Base-by-base conservation (phyloP, 1,139 yeast species). In the Zygosaccharomyces sapae region DNA sequence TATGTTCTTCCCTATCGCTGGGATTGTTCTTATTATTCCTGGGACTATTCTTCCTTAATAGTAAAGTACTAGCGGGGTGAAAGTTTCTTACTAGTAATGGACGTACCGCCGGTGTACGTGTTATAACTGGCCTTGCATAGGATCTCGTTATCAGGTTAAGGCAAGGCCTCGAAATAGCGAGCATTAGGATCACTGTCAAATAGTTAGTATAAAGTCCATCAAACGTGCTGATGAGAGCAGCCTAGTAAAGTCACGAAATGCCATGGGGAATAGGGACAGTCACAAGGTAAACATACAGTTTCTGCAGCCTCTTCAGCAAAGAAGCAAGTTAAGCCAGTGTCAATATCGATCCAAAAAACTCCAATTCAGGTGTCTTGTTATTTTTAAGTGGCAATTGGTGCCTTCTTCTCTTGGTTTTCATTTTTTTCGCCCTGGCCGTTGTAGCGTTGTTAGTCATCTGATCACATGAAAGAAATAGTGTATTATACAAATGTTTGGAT, bases 1-100 rank as follows among this genome's bases (percentile, higher is more conserved):
- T 9, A n/a, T 41, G 41, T 22, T 33, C 33, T 12, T 41, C 30
- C 27, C 29, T 29, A n/a, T 27, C 19, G 10, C 19, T 36, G 5
- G 33, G 34, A n/a, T 39, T 36, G 12, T 43, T 25, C 13, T 16
- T 29, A 16, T 30, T 44, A 13, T 24, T 27, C 30, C 30, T 44
- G 7, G 35, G 30, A 16, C 38, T 42, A 38, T 46, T 47, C 22
- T 44, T 44, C 30, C 43, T 45, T 31, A 47, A 42, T 10, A 42
- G 36, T 16, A 45, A 10, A 13, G 50, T 38, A 19, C 46, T 39
- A 31, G 35, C 30, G 16, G 48, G 35, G 35, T 51, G 54, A 13
- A 53, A 38, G 19, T 37, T 41, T 16, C 49, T 48, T 16, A 16
- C 41, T 8, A 18, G 39, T 27, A 47, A 33, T 34, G 50, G 45